A percentile compares a stretch with the other conserved stretches of the same genome.
phyloP scores from a whole-genome alignment of 1,139 yeast species.

The Starmera stellimalicola region DNA sequence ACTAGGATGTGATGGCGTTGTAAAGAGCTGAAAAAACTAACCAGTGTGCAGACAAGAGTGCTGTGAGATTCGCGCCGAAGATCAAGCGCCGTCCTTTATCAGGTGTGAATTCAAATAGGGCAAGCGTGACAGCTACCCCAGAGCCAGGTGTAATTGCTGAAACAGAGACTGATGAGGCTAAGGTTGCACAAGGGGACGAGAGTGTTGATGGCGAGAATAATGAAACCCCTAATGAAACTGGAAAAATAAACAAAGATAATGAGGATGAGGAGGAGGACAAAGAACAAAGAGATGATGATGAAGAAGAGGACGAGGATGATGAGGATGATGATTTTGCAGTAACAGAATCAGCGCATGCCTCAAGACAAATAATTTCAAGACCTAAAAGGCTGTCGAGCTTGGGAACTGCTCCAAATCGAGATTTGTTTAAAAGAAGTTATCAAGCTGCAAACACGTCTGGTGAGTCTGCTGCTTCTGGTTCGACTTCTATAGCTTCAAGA shows the following conservation, averaged over 20 bases:
- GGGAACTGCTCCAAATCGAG: slow-evolving; percentile 11
- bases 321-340: slow-evolving; percentile 5
- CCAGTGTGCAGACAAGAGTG: slow-evolving; percentile 23
- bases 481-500: background rate
- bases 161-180: slow-evolving; percentile 1
- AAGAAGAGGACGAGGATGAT: slow-evolving; percentile 6
- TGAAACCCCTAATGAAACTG: slow-evolving; percentile 1
- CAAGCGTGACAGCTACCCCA: slow-evolving; percentile 11
- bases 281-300: slow-evolving; percentile 6
- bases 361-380: slow-evolving; percentile 6
- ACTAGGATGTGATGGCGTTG: background rate
- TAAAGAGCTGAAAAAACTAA: background rate
- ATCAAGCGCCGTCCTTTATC: slow-evolving; percentile 24
- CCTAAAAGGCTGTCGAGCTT: slow-evolving; percentile 18
- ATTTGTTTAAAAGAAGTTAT: slow-evolving; percentile 7
- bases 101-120: slow-evolving; percentile 12
- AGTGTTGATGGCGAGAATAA: too few relatives aligned
- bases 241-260: slow-evolving; percentile 1
- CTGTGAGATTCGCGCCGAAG: slow-evolving; percentile 30
- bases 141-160: background rate
- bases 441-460: background rate
- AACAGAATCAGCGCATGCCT: slow-evolving; percentile 6
- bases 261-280: slow-evolving; percentile 3
- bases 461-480: background rate
- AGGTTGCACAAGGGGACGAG: slow-evolving; percentile 1